Evolutionary conservation across 2,329 filamentous ascomycete species (phyloP), one percentile per base, ranked within the genome.

Genomic region (Aspergillus brunneoviolaceus): DNA sequence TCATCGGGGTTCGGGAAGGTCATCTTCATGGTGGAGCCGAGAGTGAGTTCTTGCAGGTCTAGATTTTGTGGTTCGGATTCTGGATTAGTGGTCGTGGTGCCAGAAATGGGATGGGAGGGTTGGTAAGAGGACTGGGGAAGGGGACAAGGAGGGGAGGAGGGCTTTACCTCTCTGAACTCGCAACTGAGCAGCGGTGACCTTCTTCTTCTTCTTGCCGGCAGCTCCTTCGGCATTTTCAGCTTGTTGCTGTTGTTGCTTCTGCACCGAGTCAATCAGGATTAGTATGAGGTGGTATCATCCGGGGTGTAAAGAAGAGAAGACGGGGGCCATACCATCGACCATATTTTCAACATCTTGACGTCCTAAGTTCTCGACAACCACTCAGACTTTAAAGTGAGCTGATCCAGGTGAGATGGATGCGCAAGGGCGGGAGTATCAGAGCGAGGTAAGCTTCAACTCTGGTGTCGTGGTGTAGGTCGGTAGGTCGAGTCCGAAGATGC

Each of bases 161-260:
- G 23, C 70, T 74, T 57, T 80, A 96, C 94, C 95, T 85, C 96
- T 96, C 79, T 98, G 95, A 63, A 97, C 92, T 62, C 95, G 90
- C 64, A 98, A 82, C 80, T 98, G 93, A 57, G 95, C 95, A 19
- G 95, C 92, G 23, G 95, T 98, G 66, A 99, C 93, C 84, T 97
- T 98, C 86, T 97, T 98, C 86, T 97, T 98, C 82, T 92, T 96
- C 57, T 87, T 89, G 49, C 87, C 83, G 35, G 84, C 86, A 67
- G 89, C 88, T 60, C 91, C 92, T 71, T 93, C 91, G 68, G 93
- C 91, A 72, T 91, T 93, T 80, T 96, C 91, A 80, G 96, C 92
- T 83, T 97, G 92, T 83, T 97, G 91, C 80, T 97, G 95, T 82
- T 96, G 93, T 89, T 96, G 78, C 72, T 79, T 75, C 72, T 76